These are phyloP conservation scores for Leishmania martiniquensis DNA, from an alignment of 208 protist genomes.

Conservation along the genomic window DNA sequence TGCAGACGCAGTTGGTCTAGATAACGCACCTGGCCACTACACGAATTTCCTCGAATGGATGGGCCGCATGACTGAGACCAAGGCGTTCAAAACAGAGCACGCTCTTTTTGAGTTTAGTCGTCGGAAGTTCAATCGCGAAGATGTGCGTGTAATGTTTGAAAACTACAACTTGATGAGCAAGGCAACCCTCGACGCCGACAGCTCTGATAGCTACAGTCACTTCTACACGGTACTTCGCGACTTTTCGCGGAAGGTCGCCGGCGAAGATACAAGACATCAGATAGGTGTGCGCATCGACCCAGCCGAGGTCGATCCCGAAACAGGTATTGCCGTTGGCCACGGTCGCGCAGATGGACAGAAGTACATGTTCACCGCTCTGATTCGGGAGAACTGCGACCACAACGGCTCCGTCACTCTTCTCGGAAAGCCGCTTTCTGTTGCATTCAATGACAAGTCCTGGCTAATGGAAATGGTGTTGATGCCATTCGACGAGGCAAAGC, in stretches of 20 bases:
- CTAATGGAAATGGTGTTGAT: slow-evolving; percentile 91
- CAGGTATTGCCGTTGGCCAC: slow-evolving; percentile 82
- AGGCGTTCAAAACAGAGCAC: slow-evolving; percentile 92
- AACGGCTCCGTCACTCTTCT: slow-evolving; percentile 76
- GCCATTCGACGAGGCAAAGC: slow-evolving; percentile 89
- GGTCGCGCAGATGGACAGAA: slow-evolving; percentile 86
- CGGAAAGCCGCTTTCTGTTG: slow-evolving; percentile 76
- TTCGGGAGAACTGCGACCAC: slow-evolving; percentile 79
- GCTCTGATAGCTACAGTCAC: slow-evolving; percentile 90
- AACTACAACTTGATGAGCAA: slow-evolving; percentile 92
- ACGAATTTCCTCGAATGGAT: slow-evolving; percentile 94
- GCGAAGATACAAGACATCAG: slow-evolving; percentile 88
- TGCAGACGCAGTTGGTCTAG: slow-evolving; percentile 84
- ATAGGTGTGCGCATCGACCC: slow-evolving; percentile 93
- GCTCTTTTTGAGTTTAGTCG: slow-evolving; percentile 90
- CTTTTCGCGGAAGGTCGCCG: slow-evolving; percentile 88
- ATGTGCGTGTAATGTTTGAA: slow-evolving; percentile 91
- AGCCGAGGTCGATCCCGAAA: slow-evolving; percentile 73
- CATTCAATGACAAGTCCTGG: slow-evolving; percentile 88
- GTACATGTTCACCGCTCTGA: slow-evolving; percentile 82
- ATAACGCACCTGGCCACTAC: slow-evolving; percentile 89
- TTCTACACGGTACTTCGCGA: slow-evolving; percentile 87
- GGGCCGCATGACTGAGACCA: slow-evolving; percentile 85
- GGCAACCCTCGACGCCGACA: slow-evolving; percentile 69
- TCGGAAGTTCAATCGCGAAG: slow-evolving; percentile 85